phyloP scores from a whole-genome alignment of 2,329 filamentous ascomycete species.

The Ramichloridium luteum region DNA sequence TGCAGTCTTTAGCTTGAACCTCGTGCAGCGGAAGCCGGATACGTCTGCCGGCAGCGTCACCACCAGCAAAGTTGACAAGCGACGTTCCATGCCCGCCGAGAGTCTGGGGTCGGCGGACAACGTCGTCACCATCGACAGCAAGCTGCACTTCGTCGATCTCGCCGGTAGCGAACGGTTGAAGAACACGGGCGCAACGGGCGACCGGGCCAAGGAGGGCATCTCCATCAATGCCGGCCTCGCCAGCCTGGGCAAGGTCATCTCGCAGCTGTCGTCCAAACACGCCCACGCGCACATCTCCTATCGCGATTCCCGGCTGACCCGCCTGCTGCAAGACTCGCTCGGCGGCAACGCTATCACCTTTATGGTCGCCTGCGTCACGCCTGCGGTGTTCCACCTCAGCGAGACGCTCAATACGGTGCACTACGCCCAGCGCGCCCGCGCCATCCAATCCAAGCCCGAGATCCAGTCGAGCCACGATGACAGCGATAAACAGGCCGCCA shows the following conservation, averaged over 20 bases:
- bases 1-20: constrained; percentile 89
- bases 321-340: constrained; percentile 87
- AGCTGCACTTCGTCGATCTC: constrained; percentile 95
- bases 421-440: constrained; percentile 88
- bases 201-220: constrained; percentile 89
- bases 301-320: constrained; percentile 91
- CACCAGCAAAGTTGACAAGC: constrained; percentile 58
- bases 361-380: constrained; percentile 98
- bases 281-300: constrained; percentile 89
- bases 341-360: constrained; percentile 97
- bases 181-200: constrained; percentile 90
- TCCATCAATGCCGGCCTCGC: constrained; percentile 96
- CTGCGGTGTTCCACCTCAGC: constrained; percentile 91
- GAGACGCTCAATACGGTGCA: constrained; percentile 94
- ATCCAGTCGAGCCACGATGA: constrained; percentile 87
- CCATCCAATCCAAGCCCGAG: constrained; percentile 92
- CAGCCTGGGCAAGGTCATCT: constrained; percentile 93
- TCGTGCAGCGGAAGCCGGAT: constrained; percentile 69
- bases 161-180: constrained; percentile 94
- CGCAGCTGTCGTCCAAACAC: constrained; percentile 83
- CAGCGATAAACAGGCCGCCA: constrained; percentile 82
- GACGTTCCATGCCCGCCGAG: constrained; percentile 76
- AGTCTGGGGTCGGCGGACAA: constrained; percentile 54
- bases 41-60: constrained; percentile 29
- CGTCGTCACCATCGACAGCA: constrained; percentile 85